Conservation (phyloP, 768 basidiomycete genomes). For the Scleroderma citrinum region DNA sequence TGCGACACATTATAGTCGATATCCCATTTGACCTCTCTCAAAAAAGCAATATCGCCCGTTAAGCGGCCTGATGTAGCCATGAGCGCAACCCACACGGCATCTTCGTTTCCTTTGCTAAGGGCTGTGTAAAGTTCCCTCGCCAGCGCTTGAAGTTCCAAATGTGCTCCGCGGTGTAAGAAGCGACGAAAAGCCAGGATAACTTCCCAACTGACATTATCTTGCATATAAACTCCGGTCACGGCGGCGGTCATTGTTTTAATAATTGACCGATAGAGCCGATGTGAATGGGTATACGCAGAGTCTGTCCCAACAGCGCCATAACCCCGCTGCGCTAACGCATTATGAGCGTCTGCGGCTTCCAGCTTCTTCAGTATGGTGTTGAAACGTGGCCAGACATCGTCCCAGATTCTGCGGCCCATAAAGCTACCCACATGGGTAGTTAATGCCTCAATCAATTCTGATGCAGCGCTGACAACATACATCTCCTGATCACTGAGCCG, state of each 20-base stretch:
- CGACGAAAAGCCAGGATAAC: slow-evolving; percentile 68
- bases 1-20: slow-evolving; percentile 38
- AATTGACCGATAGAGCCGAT: slow-evolving; percentile 73
- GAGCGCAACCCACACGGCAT: slow-evolving; percentile 82
- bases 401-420: slow-evolving; percentile 82
- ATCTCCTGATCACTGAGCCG: slow-evolving; percentile 67
- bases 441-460: slow-evolving; percentile 66
- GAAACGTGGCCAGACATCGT: slow-evolving; percentile 91
- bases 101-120: slow-evolving; percentile 58
- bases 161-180: slow-evolving; percentile 61
- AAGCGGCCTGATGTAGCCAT: slow-evolving; percentile 43
- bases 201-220: slow-evolving; percentile 76
- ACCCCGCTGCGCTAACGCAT: slow-evolving; percentile 58
- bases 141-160: slow-evolving; percentile 67
- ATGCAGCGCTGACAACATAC: slow-evolving; percentile 76
- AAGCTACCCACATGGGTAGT: slow-evolving; percentile 70
- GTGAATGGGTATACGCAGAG: slow-evolving; percentile 75
- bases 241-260: slow-evolving; percentile 68
- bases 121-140: slow-evolving; percentile 62
- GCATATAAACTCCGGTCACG: slow-evolving; percentile 58
- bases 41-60: slow-evolving; percentile 41
- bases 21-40: slow-evolving; percentile 58
- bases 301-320: slow-evolving; percentile 49
- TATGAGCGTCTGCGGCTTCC: slow-evolving; percentile 57
- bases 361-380: slow-evolving; percentile 51